Evolutionary conservation across 1,139 yeast species (phyloP).

Genomic region (Protomyces arabidopsidicola): DNA sequence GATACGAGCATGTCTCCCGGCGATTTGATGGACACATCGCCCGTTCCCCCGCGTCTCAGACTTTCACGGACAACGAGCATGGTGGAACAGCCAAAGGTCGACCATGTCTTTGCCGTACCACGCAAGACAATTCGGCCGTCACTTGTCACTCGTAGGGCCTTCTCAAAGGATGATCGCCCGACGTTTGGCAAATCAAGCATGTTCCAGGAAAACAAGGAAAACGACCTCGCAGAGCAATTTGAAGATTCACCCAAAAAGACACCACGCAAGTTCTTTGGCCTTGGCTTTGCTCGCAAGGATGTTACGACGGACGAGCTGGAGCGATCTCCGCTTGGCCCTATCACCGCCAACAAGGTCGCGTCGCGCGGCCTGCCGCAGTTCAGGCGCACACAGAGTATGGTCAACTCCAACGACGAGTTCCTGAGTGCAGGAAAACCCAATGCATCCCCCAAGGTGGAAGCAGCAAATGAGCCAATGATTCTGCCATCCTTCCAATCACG

Average conservation of each 20-base stretch:
- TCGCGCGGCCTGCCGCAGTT: slow-evolving; percentile 39
- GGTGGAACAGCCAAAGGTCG: not conserved
- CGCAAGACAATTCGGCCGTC: slow-evolving; percentile 9
- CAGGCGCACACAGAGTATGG: slow-evolving; percentile 65
- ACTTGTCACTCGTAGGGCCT: slow-evolving; percentile 8
- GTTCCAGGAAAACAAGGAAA: slow-evolving; percentile 6
- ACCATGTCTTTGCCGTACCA: slow-evolving; percentile 17
- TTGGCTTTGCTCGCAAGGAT: slow-evolving; percentile 30
- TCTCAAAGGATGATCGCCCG: slow-evolving; percentile 24
- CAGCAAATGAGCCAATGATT: not conserved
- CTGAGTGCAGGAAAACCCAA: slow-evolving; percentile 35
- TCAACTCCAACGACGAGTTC: slow-evolving; percentile 46
- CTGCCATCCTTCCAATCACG: slow-evolving; percentile 28
- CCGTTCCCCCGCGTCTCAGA: slow-evolving; percentile 29
- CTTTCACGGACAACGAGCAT: slow-evolving; percentile 20
- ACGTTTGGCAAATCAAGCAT: slow-evolving; percentile 20
- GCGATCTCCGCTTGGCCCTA: slow-evolving; percentile 29
- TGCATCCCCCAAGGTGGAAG: not conserved
- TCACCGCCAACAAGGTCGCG: slow-evolving; percentile 27
- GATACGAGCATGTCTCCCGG: slow-evolving; percentile 31
- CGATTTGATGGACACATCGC: slow-evolving; percentile 32
- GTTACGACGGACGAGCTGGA: slow-evolving; percentile 27
- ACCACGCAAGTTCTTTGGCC: slow-evolving; percentile 8
- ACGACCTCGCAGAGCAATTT: slow-evolving; percentile 21
- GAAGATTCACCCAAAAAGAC: slow-evolving; percentile 31